Conservation (phyloP, 2,329 filamentous ascomycete species). For the Aureobasidium namibiae region DNA sequence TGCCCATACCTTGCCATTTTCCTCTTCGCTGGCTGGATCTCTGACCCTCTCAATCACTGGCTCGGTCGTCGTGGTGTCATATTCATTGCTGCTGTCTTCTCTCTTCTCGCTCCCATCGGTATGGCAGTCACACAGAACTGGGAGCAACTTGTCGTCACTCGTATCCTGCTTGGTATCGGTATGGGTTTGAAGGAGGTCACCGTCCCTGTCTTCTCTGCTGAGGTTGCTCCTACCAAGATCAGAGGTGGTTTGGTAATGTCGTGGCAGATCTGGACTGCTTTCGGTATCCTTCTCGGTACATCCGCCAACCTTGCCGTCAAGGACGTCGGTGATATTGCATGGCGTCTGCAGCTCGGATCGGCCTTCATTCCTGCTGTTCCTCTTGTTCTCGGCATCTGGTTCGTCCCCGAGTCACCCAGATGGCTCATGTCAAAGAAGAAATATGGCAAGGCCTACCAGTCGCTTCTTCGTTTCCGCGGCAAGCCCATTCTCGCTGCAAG, state of each 20-base stretch:
- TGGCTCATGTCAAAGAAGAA: conserved; percentile 35
- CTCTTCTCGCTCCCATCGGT: conserved; percentile 8
- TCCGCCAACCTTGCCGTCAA: conserved; percentile 36
- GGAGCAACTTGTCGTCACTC: conserved; percentile 13
- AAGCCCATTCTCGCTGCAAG: conserved; percentile 34
- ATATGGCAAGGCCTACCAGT: conserved; percentile 32
- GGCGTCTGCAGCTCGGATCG: conserved; percentile 40
- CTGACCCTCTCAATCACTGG: conserved; percentile 22
- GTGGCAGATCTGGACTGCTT: conserved; percentile 34
- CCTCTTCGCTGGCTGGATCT: conserved; percentile 19
- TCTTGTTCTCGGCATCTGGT: conserved; percentile 34
- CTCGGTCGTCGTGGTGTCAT: conserved; percentile 29
- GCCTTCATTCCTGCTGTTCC: conserved; percentile 41
- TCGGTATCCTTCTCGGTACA: conserved; percentile 39
- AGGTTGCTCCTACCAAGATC: conserved; percentile 14
- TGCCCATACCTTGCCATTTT: conserved; percentile 42
- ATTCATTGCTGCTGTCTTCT: conserved; percentile 25
- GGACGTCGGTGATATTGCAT: conserved; percentile 30
- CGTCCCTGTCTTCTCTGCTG: conserved; percentile 15
- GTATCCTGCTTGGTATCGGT: conserved; percentile 16
- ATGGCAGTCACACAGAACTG: conserved; percentile 12
- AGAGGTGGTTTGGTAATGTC: conserved; percentile 23
- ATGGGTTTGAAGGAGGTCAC: conserved; percentile 16
- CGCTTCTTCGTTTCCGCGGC: conserved; percentile 31
- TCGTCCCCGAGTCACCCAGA: conserved; percentile 17